Percentiles rank a stretch among this genome's conserved stretches.
phyloP scores from a whole-genome alignment of 1,139 yeast species.

The Komagataea norvegica region DNA sequence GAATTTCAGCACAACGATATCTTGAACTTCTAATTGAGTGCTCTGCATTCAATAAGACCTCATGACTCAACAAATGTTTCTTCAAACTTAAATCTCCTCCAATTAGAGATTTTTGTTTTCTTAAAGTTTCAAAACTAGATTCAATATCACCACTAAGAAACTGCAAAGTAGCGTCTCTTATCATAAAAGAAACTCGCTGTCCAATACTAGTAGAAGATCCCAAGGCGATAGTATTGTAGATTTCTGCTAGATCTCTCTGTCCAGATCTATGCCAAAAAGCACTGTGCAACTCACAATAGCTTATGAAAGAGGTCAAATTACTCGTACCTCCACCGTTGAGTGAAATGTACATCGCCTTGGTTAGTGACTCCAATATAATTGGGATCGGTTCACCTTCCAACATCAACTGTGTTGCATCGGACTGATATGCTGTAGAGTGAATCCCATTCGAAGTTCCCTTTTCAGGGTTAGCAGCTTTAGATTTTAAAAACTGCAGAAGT shows the following conservation, averaged over 20 bases:
- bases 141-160: conserved; percentile 40
- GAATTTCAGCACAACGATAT: conserved; percentile 12
- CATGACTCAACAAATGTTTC: conserved; percentile 14
- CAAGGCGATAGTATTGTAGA: conserved; percentile 43
- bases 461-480: conserved; percentile 44
- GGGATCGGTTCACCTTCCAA: conserved; percentile 46
- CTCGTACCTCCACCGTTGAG: conserved; percentile 23
- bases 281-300: conserved; percentile 43
- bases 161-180: conserved; percentile 36
- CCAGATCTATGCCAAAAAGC: conserved; percentile 53
- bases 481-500: conserved; percentile 56
- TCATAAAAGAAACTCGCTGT: conserved; percentile 37
- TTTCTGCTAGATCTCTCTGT: conserved; percentile 38
- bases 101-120: conserved; percentile 28
- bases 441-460: conserved; percentile 38
- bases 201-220: conserved; percentile 33
- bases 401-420: conserved; percentile 51
- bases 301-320: conserved; percentile 35
- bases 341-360: conserved; percentile 51
- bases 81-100: conserved; percentile 14
- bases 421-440: conserved; percentile 56
- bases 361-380: conserved; percentile 46
- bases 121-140: conserved; percentile 32
- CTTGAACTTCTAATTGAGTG: conserved; percentile 18
- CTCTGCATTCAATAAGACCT: conserved; percentile 13